These are phyloP conservation scores for Irpex sp. DNA, from an alignment of 1,284 basidiomycete species.

Conservation along the genomic window DNA sequence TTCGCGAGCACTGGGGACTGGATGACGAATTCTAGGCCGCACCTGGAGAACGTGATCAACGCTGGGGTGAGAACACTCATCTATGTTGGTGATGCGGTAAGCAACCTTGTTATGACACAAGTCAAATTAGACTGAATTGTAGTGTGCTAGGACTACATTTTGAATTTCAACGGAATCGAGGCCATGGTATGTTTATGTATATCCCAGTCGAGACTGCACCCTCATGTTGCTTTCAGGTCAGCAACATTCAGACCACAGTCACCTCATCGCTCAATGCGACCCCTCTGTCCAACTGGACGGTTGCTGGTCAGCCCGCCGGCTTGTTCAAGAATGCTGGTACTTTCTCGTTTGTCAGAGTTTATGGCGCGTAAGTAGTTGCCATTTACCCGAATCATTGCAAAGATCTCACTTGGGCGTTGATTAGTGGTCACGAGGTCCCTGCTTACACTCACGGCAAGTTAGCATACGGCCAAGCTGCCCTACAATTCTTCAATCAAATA, in stretches of 20 bases:
- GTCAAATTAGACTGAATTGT: constrained; percentile 16
- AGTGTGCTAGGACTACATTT: constrained; percentile 45
- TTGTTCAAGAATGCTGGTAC: constrained; percentile 58
- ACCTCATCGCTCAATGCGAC: constrained; percentile 25
- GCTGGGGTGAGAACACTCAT: constrained; percentile 52
- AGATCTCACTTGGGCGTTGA: not conserved
- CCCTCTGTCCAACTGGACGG: constrained; percentile 44
- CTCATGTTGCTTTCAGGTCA: constrained; percentile 15
- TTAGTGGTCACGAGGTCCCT: constrained; percentile 23
- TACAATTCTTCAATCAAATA: constrained; percentile 26
- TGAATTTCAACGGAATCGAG: constrained; percentile 59
- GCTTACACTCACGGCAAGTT: constrained; percentile 24
- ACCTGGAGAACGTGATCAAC: constrained; percentile 57
- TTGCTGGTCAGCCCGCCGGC: constrained; percentile 45
- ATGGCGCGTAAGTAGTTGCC: constrained; percentile 34
- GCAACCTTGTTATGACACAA: constrained; percentile 14
- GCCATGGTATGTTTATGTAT: constrained; percentile 42
- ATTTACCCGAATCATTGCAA: not conserved
- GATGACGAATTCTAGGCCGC: constrained; percentile 55
- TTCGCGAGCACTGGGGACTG: constrained; percentile 60
- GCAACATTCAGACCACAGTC: constrained; percentile 19
- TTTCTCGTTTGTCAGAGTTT: constrained; percentile 57
- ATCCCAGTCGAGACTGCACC: not conserved
- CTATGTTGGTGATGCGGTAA: constrained; percentile 55
- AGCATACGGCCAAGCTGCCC: constrained; percentile 21